A percentile compares a stretch with the other conserved stretches of the same genome.
These are phyloP conservation scores for Saccharomyces jurei DNA, from an alignment of 805 yeast genomes.

Conservation along the genomic window DNA sequence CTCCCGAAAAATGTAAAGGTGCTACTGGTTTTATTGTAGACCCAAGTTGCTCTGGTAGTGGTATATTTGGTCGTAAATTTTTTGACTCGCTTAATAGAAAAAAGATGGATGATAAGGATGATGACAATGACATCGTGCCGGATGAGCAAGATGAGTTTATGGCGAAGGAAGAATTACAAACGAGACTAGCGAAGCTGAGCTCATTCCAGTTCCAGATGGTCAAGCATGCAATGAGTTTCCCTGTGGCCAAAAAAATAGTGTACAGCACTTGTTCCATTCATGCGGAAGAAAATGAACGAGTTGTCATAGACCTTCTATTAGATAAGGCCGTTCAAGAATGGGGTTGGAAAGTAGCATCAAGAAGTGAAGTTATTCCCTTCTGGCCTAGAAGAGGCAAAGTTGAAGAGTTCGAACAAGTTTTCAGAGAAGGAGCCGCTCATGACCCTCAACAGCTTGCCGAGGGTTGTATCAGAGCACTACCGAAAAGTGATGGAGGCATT, in stretches of 20 bases:
- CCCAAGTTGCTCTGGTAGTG: conserved; percentile 97
- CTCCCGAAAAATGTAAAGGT: conserved; percentile 46
- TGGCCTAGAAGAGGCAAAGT: conserved; percentile 85
- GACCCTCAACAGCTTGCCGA: conserved; percentile 57
- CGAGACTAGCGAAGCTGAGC: conserved; percentile 55
- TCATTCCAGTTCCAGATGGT: conserved; percentile 84
- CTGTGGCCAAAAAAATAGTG: conserved; percentile 66
- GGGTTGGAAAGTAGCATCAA: conserved; percentile 68
- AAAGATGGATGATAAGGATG: conserved; percentile 10
- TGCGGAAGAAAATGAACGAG: conserved; percentile 88
- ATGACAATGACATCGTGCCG: conserved; percentile 3
- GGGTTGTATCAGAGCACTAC: conserved; percentile 79
- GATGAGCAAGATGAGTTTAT: conserved; percentile 33
- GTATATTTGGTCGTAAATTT: conserved; percentile 84
- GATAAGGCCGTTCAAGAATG: conserved; percentile 53
- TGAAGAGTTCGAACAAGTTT: conserved; percentile 53
- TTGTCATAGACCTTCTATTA: conserved; percentile 66
- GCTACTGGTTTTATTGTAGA: conserved; percentile 84
- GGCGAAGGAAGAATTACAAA: conserved; percentile 37
- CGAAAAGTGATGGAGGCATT: conserved; percentile 93
- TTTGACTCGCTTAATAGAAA: conserved; percentile 38
- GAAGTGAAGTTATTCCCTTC: conserved; percentile 59
- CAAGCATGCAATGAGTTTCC: conserved; percentile 80
- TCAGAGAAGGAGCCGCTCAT: conserved; percentile 35
- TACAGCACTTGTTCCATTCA: conserved; percentile 95